These are phyloP conservation scores for Effrenium voratum DNA, from an alignment of 73 alveolate genomes.

Conservation along the genomic window DNA sequence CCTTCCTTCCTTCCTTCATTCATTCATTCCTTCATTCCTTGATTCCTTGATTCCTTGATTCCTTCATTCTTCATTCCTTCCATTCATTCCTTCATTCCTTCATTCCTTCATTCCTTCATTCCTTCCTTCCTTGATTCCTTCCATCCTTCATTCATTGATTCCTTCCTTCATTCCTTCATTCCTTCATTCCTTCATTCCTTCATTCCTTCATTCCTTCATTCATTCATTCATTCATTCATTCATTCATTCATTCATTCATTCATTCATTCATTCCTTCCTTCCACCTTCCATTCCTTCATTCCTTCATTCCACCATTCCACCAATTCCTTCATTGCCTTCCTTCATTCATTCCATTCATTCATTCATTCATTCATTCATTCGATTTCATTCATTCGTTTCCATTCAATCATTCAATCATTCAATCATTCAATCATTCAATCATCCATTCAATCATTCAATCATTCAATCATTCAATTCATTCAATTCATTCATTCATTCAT, in stretches of 20 bases:
- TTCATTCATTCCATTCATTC: too few relatives aligned
- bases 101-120: background rate
- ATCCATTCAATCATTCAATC: too few relatives aligned
- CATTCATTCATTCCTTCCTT: background rate
- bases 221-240: background rate
- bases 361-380: too few relatives aligned
- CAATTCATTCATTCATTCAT: too few relatives aligned
- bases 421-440: too few relatives aligned
- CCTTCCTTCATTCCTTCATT: background rate
- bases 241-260: background rate
- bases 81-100: background rate
- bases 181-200: background rate
- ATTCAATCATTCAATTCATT: too few relatives aligned
- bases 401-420: too few relatives aligned
- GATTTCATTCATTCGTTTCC: too few relatives aligned
- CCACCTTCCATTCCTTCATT: too few relatives aligned
- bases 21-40: background rate
- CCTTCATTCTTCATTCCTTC: background rate
- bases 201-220: slow-evolving; percentile 13
- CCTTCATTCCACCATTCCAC: too few relatives aligned
- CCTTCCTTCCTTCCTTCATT: background rate
- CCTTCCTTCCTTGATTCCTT: background rate
- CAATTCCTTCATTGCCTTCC: too few relatives aligned
- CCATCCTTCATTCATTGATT: background rate
- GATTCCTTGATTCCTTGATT: background rate